Base-by-base conservation (phyloP, 305 asterid species). In the Andrographis paniculata region DNA sequence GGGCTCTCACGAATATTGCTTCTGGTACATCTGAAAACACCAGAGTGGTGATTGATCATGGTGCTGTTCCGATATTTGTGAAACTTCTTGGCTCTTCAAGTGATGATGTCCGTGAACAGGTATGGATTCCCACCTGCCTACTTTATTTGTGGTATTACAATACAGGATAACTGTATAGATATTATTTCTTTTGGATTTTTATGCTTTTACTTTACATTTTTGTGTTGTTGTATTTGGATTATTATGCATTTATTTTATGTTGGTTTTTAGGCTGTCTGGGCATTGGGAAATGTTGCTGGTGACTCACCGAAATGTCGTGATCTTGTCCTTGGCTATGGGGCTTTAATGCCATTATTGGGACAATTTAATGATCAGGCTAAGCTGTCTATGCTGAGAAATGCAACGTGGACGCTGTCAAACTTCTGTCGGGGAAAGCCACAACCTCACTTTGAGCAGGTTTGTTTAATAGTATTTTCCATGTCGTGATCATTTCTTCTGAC, bases 1-100 rank as follows among this genome's bases (percentile, higher is more conserved):
- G 81, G 81, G 81, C 81, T 23, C 75, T 74, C 49, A 75, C 82
- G 20, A 75, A 75, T 50, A 71, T 75, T 64, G 82, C 82, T 35
- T 75, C 78, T 10, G 82, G 82, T 46, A 75, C 82, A 48, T 75
- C 78, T 18, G 75, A 75, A 15, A 67, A 75, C 64, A 75, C 82
- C 60, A 75, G 58, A 50, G 78, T 67, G 50, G 82, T 75, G 62
- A 70, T 75, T 14, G 82, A 75, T 59, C 78, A 70, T 55, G 76
- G 76, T 15, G 82, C 78, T 24, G 73, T 75, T 41, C 78, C 78
- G 6, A 71, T 75, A 31, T 75, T 75, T 9, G 82, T 65, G 36
- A 67, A 64, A 48, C 78, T 75, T 61, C 82, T 75, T 45, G 57
- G 60, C 52, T 75, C 82, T 49, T 61, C 78, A 4, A 75, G 78